Percentiles rank a stretch among this genome's conserved stretches.
Evolutionary conservation across 2,329 filamentous ascomycete genomes (phyloP).

Genomic region (Claviceps spartinae): DNA sequence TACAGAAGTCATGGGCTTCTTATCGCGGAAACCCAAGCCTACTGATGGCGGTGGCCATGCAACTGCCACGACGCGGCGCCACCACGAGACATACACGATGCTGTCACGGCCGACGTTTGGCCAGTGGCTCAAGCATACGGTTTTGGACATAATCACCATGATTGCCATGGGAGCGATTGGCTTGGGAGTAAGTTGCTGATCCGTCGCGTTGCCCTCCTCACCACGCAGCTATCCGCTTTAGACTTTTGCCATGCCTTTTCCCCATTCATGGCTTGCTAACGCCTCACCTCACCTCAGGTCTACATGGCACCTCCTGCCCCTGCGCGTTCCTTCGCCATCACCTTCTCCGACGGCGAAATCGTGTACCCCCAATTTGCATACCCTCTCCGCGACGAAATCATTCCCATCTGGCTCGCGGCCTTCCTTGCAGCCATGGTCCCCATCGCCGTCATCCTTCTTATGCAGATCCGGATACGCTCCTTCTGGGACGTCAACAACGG

Average conservation of each 20-base stretch:
- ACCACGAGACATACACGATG: slow-evolving; percentile 26
- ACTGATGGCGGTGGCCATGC: not conserved
- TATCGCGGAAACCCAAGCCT: not conserved
- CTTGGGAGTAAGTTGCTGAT: slow-evolving; percentile 39
- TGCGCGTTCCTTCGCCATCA: slow-evolving; percentile 44
- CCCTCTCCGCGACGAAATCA: slow-evolving; percentile 53
- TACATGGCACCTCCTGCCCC: slow-evolving; percentile 53
- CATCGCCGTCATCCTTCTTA: slow-evolving; percentile 48
- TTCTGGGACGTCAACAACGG: slow-evolving; percentile 64
- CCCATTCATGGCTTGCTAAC: not conserved
- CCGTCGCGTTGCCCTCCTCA: not conserved
- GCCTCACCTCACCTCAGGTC: slow-evolving; percentile 24
- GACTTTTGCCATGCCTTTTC: not conserved
- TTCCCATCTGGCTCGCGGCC: slow-evolving; percentile 59
- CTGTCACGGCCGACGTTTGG: slow-evolving; percentile 45
- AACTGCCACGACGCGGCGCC: not conserved
- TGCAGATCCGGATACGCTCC: slow-evolving; percentile 54
- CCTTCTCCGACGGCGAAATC: slow-evolving; percentile 51
- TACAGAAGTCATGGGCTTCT: slow-evolving; percentile 1
- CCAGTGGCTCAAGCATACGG: slow-evolving; percentile 55
- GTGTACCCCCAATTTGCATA: slow-evolving; percentile 60
- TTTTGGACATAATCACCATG: slow-evolving; percentile 58
- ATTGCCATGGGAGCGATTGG: slow-evolving; percentile 49
- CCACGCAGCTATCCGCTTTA: not conserved
- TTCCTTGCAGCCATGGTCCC: slow-evolving; percentile 52